Percentiles rank a stretch among this genome's conserved stretches.
These are phyloP conservation scores for Fusarium globosum DNA, from an alignment of 2,329 filamentous ascomycete species.

Conservation along the genomic window DNA sequence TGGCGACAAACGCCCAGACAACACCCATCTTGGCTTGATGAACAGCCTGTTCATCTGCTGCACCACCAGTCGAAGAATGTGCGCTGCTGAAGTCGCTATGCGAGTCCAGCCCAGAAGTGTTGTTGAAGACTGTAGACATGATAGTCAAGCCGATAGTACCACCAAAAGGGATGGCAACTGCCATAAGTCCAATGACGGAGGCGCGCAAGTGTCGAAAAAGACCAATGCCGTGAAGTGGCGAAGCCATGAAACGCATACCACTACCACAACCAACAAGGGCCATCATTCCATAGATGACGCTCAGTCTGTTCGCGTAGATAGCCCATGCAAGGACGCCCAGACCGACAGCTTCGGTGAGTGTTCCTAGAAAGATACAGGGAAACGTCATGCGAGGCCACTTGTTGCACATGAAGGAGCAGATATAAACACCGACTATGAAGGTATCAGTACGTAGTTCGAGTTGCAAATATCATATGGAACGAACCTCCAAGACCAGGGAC, in stretches of 20 bases:
- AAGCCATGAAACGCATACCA: conserved; percentile 73
- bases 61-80: conserved; percentile 21
- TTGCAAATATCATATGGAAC: neutral
- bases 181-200: conserved; percentile 68
- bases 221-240: conserved; percentile 70
- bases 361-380: conserved; percentile 66
- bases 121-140: conserved; percentile 77
- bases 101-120: conserved; percentile 53
- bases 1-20: conserved; percentile 72
- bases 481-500: conserved; percentile 70
- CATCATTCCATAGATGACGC: conserved; percentile 73
- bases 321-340: conserved; percentile 69
- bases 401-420: conserved; percentile 70
- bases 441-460: neutral
- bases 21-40: conserved; percentile 60
- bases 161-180: conserved; percentile 70
- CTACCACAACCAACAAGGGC: conserved; percentile 71
- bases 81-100: conserved; percentile 41
- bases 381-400: conserved; percentile 71
- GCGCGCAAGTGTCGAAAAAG: conserved; percentile 69
- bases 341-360: conserved; percentile 66
- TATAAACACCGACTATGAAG: conserved; percentile 61
- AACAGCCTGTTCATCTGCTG: conserved; percentile 28
- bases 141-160: conserved; percentile 73
- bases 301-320: conserved; percentile 59